phyloP scores from a whole-genome alignment of 2,329 filamentous ascomycete genomes.

The Botryosphaeria agaves region DNA sequence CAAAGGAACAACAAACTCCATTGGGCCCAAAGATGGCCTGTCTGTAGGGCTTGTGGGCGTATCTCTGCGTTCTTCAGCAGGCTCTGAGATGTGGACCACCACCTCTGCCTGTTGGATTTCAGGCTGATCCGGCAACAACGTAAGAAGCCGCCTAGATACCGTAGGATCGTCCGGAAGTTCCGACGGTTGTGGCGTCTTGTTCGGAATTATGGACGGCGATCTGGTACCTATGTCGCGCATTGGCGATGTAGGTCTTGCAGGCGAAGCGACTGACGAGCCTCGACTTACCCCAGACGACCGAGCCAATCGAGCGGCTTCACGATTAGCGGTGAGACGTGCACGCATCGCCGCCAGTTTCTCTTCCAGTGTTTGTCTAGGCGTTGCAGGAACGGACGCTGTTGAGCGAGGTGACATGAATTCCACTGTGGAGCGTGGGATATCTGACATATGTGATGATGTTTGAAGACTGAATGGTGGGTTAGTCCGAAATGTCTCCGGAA shows the following conservation, averaged over 20 bases:
- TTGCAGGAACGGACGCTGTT: neutral
- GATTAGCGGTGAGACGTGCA: neutral
- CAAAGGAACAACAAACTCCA: constrained; percentile 3
- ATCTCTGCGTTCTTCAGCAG: neutral
- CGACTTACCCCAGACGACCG: neutral
- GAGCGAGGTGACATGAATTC: neutral
- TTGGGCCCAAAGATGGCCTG: neutral
- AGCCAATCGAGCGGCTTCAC: neutral
- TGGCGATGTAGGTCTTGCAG: no score
- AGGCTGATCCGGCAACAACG: neutral
- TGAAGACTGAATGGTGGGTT: neutral
- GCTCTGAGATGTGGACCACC: neutral
- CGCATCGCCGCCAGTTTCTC: neutral
- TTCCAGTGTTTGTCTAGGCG: neutral
- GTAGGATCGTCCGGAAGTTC: neutral
- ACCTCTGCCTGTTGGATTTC: neutral
- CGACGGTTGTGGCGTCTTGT: neutral
- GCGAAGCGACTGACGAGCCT: neutral
- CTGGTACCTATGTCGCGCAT: no score
- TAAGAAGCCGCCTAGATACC: no score
- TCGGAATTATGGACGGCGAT: neutral
- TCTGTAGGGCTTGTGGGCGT: no score
- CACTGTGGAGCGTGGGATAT: neutral
- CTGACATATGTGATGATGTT: neutral
- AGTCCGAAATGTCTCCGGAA: neutral